phyloP scores from a whole-genome alignment of 768 basidiomycete species.

The Tremella fuciformis region DNA sequence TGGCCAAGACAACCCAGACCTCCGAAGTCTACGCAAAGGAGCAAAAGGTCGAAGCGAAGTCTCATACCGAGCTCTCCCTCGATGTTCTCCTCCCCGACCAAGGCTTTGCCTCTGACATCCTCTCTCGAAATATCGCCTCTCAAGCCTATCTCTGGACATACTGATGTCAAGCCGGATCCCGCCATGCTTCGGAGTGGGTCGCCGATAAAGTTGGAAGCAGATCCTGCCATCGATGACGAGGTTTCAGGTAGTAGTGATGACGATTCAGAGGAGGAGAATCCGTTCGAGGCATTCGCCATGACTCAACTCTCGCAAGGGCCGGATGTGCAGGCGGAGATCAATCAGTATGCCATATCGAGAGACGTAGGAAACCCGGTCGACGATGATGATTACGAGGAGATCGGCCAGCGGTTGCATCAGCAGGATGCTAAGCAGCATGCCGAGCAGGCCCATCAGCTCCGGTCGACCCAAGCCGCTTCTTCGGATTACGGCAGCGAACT shows the following conservation, averaged over 20 bases:
- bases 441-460: slow-evolving; percentile 31
- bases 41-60: slow-evolving; percentile 23
- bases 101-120: slow-evolving; percentile 4
- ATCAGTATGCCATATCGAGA: slow-evolving; percentile 25
- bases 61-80: slow-evolving; percentile 8
- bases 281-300: slow-evolving; percentile 38
- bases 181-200: background rate
- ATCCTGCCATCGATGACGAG: background rate
- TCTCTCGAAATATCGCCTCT: slow-evolving; percentile 1
- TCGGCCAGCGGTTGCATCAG: slow-evolving; percentile 21
- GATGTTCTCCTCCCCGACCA: slow-evolving; percentile 14
- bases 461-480: slow-evolving; percentile 35
- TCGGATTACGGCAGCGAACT: slow-evolving; percentile 15
- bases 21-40: slow-evolving; percentile 32
- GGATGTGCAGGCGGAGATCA: slow-evolving; percentile 33
- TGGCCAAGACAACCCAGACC: slow-evolving; percentile 57
- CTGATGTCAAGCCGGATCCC: slow-evolving; percentile 11
- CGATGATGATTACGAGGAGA: slow-evolving; percentile 46
- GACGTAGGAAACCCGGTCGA: slow-evolving; percentile 25
- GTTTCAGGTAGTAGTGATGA: slow-evolving; percentile 4
- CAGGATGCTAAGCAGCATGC: slow-evolving; percentile 36
- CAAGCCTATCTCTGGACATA: slow-evolving; percentile 14
- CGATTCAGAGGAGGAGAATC: slow-evolving; percentile 33
- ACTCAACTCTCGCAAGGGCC: slow-evolving; percentile 32
- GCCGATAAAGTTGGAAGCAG: background rate